These are phyloP conservation scores for Lipomyces anomalus DNA, from an alignment of 805 yeast species.

Conservation along the genomic window DNA sequence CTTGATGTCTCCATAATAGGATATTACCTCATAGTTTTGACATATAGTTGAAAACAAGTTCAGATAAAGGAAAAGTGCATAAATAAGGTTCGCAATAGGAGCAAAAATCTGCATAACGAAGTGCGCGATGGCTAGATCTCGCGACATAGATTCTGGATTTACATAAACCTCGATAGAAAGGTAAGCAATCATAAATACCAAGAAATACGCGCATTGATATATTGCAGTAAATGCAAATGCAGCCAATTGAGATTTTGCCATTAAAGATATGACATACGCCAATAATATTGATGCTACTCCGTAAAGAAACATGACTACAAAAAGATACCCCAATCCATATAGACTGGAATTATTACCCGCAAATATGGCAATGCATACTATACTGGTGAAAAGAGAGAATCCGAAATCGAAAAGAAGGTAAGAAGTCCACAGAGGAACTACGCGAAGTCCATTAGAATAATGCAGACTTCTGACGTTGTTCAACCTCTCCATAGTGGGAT, in stretches of 20 bases:
- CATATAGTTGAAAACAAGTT: slow-evolving; percentile 34
- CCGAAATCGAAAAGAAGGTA: slow-evolving; percentile 29
- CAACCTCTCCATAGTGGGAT: slow-evolving; percentile 35
- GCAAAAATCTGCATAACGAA: slow-evolving; percentile 30
- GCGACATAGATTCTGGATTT: no score
- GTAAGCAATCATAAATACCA: slow-evolving; percentile 33
- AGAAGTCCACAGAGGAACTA: slow-evolving; percentile 34
- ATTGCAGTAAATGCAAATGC: slow-evolving; percentile 36
- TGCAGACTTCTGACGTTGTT: slow-evolving; percentile 35
- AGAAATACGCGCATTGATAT: slow-evolving; percentile 31
- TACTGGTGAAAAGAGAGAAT: slow-evolving; percentile 26
- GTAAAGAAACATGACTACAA: slow-evolving; percentile 31
- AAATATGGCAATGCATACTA: slow-evolving; percentile 29
- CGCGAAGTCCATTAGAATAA: slow-evolving; percentile 36
- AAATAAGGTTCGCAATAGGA: slow-evolving; percentile 30
- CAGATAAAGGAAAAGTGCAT: slow-evolving; percentile 31
- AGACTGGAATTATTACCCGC: slow-evolving; percentile 26
- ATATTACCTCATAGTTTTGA: slow-evolving; percentile 22
- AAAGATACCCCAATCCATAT: slow-evolving; percentile 32
- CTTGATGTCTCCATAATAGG: slow-evolving; percentile 30
- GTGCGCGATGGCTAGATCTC: slow-evolving; percentile 33
- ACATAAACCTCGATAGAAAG: slow-evolving; percentile 30
- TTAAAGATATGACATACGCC: slow-evolving; percentile 31
- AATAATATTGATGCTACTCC: slow-evolving; percentile 30
- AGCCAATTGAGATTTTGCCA: slow-evolving; percentile 35